Conservation (phyloP, 2,329 filamentous ascomycete genomes). For the Alternaria brassicae region DNA sequence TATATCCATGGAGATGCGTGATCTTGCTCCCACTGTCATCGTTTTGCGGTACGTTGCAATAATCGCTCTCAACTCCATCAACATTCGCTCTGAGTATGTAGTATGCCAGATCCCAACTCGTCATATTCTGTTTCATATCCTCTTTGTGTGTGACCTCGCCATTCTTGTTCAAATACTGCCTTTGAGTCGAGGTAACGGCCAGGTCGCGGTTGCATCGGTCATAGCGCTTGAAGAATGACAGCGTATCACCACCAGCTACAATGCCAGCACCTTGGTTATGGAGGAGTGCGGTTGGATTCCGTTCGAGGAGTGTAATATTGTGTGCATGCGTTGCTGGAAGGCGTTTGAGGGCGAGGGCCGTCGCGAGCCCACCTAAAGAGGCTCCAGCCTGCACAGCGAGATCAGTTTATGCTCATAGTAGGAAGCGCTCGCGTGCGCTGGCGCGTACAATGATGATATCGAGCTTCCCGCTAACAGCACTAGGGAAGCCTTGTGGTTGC, state of each 20-base stretch:
- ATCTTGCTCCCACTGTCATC: constrained; percentile 20
- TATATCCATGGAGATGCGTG: constrained; percentile 35
- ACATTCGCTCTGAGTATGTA: constrained; percentile 43
- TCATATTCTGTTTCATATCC: constrained; percentile 46
- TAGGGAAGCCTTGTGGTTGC: constrained; percentile 19
- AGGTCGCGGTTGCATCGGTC: constrained; percentile 33
- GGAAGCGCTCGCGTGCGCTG: neutral
- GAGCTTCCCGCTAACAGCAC: constrained; percentile 26
- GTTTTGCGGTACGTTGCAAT: constrained; percentile 33
- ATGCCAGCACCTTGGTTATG: constrained; percentile 47
- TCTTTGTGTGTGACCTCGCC: constrained; percentile 38
- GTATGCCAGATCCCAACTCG: constrained; percentile 47
- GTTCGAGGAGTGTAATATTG: constrained; percentile 42
- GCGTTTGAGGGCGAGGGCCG: constrained; percentile 37
- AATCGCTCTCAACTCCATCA: constrained; percentile 37
- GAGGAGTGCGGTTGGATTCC: constrained; percentile 37
- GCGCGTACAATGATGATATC: constrained; percentile 36
- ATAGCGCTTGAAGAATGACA: constrained; percentile 40
- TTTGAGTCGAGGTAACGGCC: constrained; percentile 33
- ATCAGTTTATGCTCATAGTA: neutral
- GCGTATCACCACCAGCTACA: constrained; percentile 40
- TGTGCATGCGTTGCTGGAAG: constrained; percentile 33
- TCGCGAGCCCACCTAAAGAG: constrained; percentile 38
- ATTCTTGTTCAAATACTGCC: constrained; percentile 40
- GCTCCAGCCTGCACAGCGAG: constrained; percentile 34